A percentile compares a stretch with the other conserved stretches of the same genome.
Conservation (phyloP, 2,329 filamentous ascomycete species). For the Fusarium verrucosum region DNA sequence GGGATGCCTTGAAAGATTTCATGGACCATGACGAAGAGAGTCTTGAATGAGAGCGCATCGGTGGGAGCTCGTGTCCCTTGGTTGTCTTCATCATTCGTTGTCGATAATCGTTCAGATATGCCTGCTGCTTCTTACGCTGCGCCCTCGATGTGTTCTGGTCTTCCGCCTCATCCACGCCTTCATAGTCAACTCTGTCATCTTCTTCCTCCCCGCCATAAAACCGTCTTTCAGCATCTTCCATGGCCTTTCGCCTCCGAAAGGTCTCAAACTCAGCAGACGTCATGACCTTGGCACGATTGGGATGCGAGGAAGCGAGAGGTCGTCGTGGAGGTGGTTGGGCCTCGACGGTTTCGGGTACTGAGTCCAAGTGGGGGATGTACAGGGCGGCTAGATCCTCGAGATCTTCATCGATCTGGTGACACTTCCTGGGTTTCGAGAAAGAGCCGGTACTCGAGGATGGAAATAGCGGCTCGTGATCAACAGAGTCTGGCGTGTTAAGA, state of each 20-base stretch:
- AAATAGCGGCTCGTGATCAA: constrained; percentile 1
- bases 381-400: constrained; percentile 3
- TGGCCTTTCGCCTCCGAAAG: background rate
- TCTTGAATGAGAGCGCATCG: background rate
- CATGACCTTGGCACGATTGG: constrained; percentile 10
- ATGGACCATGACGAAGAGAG: constrained; percentile 7
- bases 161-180: constrained; percentile 9
- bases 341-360: background rate
- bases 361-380: background rate
- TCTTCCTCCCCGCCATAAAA: constrained; percentile 7
- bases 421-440: background rate
- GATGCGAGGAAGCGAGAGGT: background rate
- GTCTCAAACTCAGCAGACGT: constrained; percentile 21
- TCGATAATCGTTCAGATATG: constrained; percentile 16
- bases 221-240: background rate
- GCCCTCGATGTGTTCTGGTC: background rate
- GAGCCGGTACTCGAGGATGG: background rate
- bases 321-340: background rate
- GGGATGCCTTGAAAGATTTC: constrained; percentile 7
- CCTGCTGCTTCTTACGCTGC: constrained; percentile 22
- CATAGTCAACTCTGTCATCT: constrained; percentile 22
- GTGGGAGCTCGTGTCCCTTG: background rate
- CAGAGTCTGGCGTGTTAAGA: constrained; percentile 1
- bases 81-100: constrained; percentile 31
- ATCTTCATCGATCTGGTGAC: constrained; percentile 5